A percentile compares a stretch with the other conserved stretches of the same genome.
phyloP scores from a whole-genome alignment of 331 rosid genomes.

The Dryas integrifolia region DNA sequence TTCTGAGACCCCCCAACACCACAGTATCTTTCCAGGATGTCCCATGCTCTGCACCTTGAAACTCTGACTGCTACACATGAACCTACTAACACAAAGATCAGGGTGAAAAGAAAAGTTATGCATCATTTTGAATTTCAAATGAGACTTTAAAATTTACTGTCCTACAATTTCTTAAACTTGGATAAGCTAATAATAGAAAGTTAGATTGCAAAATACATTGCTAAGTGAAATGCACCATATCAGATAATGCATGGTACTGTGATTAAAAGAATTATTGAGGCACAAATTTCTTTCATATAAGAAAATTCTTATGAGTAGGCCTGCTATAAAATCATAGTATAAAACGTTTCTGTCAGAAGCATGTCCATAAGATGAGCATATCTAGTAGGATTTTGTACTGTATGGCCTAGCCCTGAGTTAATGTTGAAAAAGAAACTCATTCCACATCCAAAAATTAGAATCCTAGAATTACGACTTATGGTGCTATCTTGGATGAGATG shows the following conservation, averaged over 20 bases:
- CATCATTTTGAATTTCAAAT: neutral
- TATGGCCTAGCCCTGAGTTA: neutral
- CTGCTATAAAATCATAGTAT: neutral
- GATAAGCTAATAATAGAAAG: neutral
- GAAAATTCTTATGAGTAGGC: neutral
- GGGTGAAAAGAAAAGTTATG: slow-evolving; percentile 8
- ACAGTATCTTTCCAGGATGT: slow-evolving; percentile 30
- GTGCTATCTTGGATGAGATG: neutral
- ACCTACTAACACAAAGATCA: slow-evolving; percentile 34
- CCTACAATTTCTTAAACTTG: neutral
- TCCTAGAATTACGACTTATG: neutral
- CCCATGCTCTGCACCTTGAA: slow-evolving; percentile 42
- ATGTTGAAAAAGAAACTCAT: neutral
- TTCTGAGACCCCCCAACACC: slow-evolving; percentile 35
- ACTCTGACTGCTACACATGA: slow-evolving; percentile 33
- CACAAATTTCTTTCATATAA: neutral
- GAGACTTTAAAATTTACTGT: neutral
- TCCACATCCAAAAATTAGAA: neutral
- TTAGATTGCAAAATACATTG: neutral
- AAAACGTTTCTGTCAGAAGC: neutral
- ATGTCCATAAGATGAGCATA: neutral
- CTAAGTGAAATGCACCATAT: neutral
- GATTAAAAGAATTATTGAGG: neutral
- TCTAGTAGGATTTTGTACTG: neutral
- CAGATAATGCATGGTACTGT: neutral